A percentile compares a stretch with the other conserved stretches of the same genome.
These are phyloP conservation scores for Globisporangium alternatum DNA, from an alignment of 352 stramenopile species.

Conservation along the genomic window DNA sequence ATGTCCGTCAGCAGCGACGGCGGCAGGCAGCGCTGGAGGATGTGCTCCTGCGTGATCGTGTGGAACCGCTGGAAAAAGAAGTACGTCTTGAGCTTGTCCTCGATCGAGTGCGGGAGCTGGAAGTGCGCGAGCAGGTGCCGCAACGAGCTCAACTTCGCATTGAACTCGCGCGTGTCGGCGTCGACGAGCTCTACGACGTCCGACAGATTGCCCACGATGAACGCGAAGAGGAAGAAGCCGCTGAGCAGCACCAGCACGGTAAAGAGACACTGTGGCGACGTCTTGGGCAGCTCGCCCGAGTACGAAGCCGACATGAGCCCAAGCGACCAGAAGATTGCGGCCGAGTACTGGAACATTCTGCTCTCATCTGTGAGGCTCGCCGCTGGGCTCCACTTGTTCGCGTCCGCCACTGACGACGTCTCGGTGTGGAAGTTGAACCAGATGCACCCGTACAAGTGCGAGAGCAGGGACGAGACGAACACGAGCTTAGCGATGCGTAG, in stretches of 20 bases:
- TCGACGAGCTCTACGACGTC: constrained; percentile 56
- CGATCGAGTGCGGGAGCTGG: constrained; percentile 32
- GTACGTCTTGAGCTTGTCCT: constrained; percentile 62
- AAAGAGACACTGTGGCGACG: constrained; percentile 39
- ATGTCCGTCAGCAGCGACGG: constrained; percentile 56
- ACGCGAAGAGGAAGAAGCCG: constrained; percentile 49
- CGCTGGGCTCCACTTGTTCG: constrained; percentile 10
- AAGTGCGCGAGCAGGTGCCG: constrained; percentile 58
- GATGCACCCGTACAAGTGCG: constrained; percentile 49
- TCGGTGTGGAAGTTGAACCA: constrained; percentile 58
- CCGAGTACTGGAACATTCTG: constrained; percentile 31
- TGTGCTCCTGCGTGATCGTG: constrained; percentile 56
- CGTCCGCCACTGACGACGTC: constrained; percentile 4
- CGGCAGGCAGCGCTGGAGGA: constrained; percentile 45
- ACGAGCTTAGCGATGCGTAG: constrained; percentile 48
- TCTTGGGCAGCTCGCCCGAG: constrained; percentile 38
- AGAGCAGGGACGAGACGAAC: constrained; percentile 39
- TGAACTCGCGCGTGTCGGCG: constrained; percentile 53
- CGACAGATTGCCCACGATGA: constrained; percentile 55
- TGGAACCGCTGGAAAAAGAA: constrained; percentile 67
- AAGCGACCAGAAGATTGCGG: constrained; percentile 55
- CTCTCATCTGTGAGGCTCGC: constrained; percentile 7
- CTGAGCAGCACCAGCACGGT: constrained; percentile 37
- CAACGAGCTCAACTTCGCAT: constrained; percentile 49
- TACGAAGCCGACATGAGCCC: constrained; percentile 53